phyloP scores from a whole-genome alignment of 2,329 filamentous ascomycete species.

The Diaporthe longicolla region DNA sequence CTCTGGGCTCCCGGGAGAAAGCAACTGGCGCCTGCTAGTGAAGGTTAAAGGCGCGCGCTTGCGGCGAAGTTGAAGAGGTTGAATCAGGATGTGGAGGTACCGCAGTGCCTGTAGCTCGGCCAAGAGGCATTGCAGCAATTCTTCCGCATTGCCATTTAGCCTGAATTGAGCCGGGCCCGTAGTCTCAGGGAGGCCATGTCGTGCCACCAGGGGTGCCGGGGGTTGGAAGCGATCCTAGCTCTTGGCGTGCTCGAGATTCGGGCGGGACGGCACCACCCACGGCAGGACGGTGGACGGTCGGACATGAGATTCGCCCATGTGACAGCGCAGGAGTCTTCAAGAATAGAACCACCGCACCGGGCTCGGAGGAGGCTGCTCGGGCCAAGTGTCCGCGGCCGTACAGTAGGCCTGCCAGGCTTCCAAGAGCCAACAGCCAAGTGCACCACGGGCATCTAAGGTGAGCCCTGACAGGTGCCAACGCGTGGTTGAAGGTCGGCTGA shows the following conservation, averaged over 20 bases:
- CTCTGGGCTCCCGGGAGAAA: constrained; percentile 22
- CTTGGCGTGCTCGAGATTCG: constrained; percentile 17
- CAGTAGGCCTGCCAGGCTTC: neutral
- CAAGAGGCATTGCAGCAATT: constrained; percentile 29
- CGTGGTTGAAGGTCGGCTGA: neutral
- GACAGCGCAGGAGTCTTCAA: neutral
- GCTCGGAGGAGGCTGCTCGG: constrained; percentile 1
- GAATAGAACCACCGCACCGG: constrained; percentile 11
- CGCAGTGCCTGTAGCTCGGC: constrained; percentile 8
- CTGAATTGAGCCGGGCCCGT: constrained; percentile 14
- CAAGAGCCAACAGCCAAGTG: neutral
- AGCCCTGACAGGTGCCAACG: neutral
- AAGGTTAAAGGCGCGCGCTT: constrained; percentile 12
- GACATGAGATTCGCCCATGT: constrained; percentile 25
- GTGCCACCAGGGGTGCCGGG: constrained; percentile 10
- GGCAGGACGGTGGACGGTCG: constrained; percentile 11
- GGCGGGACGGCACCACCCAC: constrained; percentile 15
- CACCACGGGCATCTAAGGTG: neutral
- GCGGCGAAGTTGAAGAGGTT: constrained; percentile 22
- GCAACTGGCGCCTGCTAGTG: constrained; percentile 27
- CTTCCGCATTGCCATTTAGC: constrained; percentile 27
- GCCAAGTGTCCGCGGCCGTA: constrained; percentile 4
- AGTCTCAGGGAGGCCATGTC: constrained; percentile 8
- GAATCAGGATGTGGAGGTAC: constrained; percentile 1
- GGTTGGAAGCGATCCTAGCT: constrained; percentile 15